Conservation (phyloP, 2,329 filamentous ascomycete genomes). For the Penicillium sp. region DNA sequence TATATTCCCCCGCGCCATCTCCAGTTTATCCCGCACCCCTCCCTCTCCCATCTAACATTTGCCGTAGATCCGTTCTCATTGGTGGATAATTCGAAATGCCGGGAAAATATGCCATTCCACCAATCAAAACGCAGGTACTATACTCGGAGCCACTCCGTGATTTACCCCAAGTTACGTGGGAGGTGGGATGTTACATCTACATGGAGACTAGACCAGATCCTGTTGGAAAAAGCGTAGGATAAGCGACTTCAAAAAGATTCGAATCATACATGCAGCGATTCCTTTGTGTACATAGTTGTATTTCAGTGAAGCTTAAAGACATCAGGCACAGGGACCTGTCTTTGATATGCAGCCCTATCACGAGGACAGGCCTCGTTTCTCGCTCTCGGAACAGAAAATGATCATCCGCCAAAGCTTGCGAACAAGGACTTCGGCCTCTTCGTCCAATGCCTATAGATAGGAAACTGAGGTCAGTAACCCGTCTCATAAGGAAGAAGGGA, state of each 20-base stretch:
- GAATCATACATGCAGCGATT: background rate
- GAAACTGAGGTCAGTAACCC: conserved; percentile 32
- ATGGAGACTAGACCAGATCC: background rate
- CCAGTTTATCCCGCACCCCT: conserved; percentile 17
- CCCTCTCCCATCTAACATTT: conserved; percentile 1
- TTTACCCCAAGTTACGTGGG: conserved; percentile 2
- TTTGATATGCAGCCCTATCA: conserved; percentile 36
- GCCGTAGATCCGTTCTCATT: conserved; percentile 14
- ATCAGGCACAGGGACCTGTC: background rate
- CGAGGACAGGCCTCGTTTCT: conserved; percentile 79
- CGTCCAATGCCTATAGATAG: conserved; percentile 69
- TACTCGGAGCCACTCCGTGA: conserved; percentile 21
- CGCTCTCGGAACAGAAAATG: conserved; percentile 94
- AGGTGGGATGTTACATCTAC: conserved; percentile 7
- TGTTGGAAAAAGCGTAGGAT: background rate
- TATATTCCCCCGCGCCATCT: conserved; percentile 17
- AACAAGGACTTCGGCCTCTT: conserved; percentile 89
- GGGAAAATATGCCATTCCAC: conserved; percentile 23
- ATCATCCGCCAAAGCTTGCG: conserved; percentile 99
- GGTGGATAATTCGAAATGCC: conserved; percentile 17
- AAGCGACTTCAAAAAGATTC: background rate
- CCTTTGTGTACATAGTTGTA: background rate
- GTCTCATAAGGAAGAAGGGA: background rate
- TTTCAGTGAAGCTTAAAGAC: background rate
- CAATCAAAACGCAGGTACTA: conserved; percentile 13